Evolutionary conservation across 2,329 filamentous ascomycete species (phyloP).

Genomic region (Claviceps quebecensis): DNA sequence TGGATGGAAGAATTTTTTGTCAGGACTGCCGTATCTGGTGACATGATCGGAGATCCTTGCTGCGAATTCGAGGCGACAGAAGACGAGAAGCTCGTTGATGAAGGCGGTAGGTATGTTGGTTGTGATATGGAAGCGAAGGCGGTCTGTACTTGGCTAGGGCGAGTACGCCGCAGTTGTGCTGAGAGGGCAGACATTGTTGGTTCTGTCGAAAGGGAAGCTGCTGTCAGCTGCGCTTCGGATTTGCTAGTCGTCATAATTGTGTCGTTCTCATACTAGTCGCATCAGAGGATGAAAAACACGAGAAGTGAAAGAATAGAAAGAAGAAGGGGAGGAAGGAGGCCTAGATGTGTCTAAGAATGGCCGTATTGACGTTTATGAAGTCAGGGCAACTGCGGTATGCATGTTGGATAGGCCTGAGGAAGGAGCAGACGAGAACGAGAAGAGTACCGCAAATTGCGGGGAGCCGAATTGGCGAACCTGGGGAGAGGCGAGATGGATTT

Average conservation of each 20-base stretch:
- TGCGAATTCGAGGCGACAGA: constrained; percentile 41
- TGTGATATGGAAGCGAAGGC: constrained; percentile 19
- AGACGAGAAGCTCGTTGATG: constrained; percentile 38
- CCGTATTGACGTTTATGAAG: constrained; percentile 25
- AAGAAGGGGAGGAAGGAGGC: constrained; percentile 10
- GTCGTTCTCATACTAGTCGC: constrained; percentile 10
- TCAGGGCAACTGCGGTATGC: constrained; percentile 19
- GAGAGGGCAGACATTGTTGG: constrained; percentile 29
- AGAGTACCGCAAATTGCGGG: constrained; percentile 5
- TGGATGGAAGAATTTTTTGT: constrained; percentile 51
- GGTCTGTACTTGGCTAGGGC: constrained; percentile 35
- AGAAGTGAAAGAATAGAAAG: background rate
- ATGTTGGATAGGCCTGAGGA: constrained; percentile 19
- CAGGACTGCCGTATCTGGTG: constrained; percentile 36
- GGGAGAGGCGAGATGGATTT: constrained; percentile 1
- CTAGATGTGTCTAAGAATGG: constrained; percentile 13
- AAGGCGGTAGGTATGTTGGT: constrained; percentile 25
- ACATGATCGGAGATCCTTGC: constrained; percentile 43
- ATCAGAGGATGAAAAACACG: constrained; percentile 3
- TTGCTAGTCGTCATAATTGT: constrained; percentile 13
- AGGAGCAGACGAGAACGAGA: constrained; percentile 5
- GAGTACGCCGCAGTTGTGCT: constrained; percentile 25
- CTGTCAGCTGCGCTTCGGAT: constrained; percentile 13
- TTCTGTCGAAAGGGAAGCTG: constrained; percentile 13
- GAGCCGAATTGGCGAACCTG: constrained; percentile 6